These are phyloP conservation scores for Aspergillus udagawae DNA, from an alignment of 2,329 filamentous ascomycete genomes.

Conservation along the genomic window DNA sequence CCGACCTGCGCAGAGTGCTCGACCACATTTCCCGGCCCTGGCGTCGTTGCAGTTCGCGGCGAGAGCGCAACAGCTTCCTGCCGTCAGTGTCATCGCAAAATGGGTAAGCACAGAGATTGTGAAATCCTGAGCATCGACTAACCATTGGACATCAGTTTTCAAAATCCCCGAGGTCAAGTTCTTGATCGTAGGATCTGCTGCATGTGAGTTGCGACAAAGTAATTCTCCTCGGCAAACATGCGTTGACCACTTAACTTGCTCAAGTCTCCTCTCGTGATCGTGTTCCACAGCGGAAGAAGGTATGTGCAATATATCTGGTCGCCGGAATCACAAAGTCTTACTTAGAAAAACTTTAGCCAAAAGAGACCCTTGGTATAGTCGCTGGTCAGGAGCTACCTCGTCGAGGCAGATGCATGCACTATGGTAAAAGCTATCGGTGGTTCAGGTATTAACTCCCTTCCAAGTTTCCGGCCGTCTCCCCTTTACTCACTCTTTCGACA, in stretches of 20 bases:
- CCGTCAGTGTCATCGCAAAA: slow-evolving; percentile 72
- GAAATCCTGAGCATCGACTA: background rate
- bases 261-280: slow-evolving; percentile 28
- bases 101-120: slow-evolving; percentile 48
- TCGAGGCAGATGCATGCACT: slow-evolving; percentile 52
- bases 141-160: slow-evolving; percentile 48
- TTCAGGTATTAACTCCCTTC: slow-evolving; percentile 41
- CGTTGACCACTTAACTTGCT: background rate
- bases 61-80: slow-evolving; percentile 72
- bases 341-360: slow-evolving; percentile 27
- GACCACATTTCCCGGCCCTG: slow-evolving; percentile 56
- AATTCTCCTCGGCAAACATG: background rate
- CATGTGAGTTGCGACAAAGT: slow-evolving; percentile 32
- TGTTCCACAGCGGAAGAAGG: slow-evolving; percentile 34
- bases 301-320: slow-evolving; percentile 17
- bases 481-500: slow-evolving; percentile 18
- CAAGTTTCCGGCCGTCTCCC: background rate
- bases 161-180: slow-evolving; percentile 76
- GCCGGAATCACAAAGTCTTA: background rate
- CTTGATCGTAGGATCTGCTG: slow-evolving; percentile 61
- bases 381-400: slow-evolving; percentile 52
- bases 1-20: slow-evolving; percentile 77
- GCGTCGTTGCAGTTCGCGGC: slow-evolving; percentile 68
- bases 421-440: slow-evolving; percentile 54
- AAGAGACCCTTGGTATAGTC: slow-evolving; percentile 52